Evolutionary conservation across 352 stramenopile species (phyloP), one percentile per base, ranked within the genome.

Genomic region (Globisporangium orthogonon): DNA sequence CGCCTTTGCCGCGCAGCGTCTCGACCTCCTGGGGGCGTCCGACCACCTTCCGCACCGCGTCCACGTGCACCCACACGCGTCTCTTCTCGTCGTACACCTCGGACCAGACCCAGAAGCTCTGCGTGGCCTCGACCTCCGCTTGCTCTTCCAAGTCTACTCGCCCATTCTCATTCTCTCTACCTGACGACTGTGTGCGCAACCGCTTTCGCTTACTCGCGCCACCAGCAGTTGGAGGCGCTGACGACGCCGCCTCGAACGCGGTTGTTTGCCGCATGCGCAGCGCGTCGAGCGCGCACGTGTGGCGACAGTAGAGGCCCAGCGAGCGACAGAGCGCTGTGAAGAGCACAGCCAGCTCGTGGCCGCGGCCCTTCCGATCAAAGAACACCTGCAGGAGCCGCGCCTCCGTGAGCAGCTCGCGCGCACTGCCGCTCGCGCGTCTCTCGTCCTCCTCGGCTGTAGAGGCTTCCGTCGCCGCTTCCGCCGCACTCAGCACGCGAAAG

Each of bases 291-390:
- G 65, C 60, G 47, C 65, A 71, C n/a, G 69, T 69, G 47, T 86
- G 60, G n/a, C 83, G 76, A 28, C 78, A 85, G 14, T 59, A 55
- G 43, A 93, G 55, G 6, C 74, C 60, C 7, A 88, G 54, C 6
- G 70, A 66, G 37, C 83, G 74, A 66, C 80, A 87, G 1, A 91
- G 60, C 14, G 67, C 56, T 18, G 78, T 82, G 62, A 93, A 91
- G 9, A 93, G 67, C 52, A 88, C 54, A 0, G 66, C 61, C 7
- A 91, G 62, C 49, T 93, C 78, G 29, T 69, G 71, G 23, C 78
- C 61, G 18, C 37, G 39, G 0, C 78, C 84, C 60, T 61, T 37
- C 1, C 76, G 76, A 17, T 55, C 52, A 23, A 73, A 88, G 49
- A 94, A 81, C 3, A 73, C 70, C 7, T 73, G 43, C 56, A 90